Base-by-base conservation (phyloP, 306 rosid species). In the Rosa rugosa region DNA sequence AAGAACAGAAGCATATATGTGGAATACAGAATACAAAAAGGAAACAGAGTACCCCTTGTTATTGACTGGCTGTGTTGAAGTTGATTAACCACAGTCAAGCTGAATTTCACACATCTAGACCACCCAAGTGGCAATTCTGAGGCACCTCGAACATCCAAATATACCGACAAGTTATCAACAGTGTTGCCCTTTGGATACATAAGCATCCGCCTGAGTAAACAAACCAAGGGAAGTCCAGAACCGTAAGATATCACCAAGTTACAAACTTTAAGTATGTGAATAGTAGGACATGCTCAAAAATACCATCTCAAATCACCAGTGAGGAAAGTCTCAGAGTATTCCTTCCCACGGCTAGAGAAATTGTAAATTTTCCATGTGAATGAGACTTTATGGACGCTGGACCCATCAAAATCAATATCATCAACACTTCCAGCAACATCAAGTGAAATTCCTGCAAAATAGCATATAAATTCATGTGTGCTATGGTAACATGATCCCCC, bases 61-160 rank as follows among this genome's bases (percentile, higher is more conserved):
- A 14, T 31, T 5, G 64, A 72, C 46, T 9, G n/a, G 31, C 76
- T 2, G 11, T 12, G 41, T 9, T 72, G 46, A 50, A 72, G 31
- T 22, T 59, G 65, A 22, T 59, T 59, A 10, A 59, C 36, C 16
- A 59, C 16, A 4, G 65, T 72, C 27, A 50, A 17, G 27, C 64
- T 18, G 76, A 51, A 34, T 16, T 11, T 11, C 4, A 44, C 64
- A 53, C 22, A 20, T 72, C 76, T 51, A 36, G 63, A 34, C 47
- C 63, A 36, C 11, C 34, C 49, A 4, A 5, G 36, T 34, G 76
- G 47, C 47, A 72, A 31, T 72, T 50, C 38, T 51, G 63, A 72
- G 11, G 76, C 57, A 7, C 56, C 65, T 16, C 4, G n/a, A 53
- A 51, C 76, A 72, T 12, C 65, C 63, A 72, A 53, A 36, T 51